Evolutionary conservation across 441 rosid genomes (phyloP).

Genomic region (Gossypium laxum): DNA sequence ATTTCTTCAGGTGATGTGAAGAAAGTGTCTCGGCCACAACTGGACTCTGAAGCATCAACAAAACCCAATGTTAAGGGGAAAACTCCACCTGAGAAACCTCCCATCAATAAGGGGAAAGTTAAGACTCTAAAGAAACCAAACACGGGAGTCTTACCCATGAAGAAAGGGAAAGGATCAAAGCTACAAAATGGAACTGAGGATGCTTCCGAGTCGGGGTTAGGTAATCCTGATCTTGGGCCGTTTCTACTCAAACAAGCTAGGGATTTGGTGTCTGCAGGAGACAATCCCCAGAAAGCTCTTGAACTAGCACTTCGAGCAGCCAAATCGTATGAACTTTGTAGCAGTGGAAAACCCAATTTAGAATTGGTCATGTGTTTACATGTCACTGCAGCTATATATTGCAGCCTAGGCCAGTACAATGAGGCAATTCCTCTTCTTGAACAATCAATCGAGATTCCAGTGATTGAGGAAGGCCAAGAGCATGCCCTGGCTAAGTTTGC

Average conservation of each 20-base stretch:
- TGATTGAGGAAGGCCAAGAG: conserved; percentile 44
- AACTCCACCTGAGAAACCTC: conserved; percentile 29
- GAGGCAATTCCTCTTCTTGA: conserved; percentile 56
- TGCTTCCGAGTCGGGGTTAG: conserved; percentile 23
- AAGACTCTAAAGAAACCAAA: conserved; percentile 38
- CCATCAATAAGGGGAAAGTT: conserved; percentile 25
- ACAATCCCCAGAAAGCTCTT: conserved; percentile 47
- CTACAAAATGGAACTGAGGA: conserved; percentile 26
- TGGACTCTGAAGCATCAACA: conserved; percentile 23
- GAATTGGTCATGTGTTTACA: conserved; percentile 61
- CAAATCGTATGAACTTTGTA: conserved; percentile 42
- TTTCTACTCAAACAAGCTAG: conserved; percentile 53
- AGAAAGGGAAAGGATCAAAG: conserved; percentile 16
- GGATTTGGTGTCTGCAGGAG: conserved; percentile 51
- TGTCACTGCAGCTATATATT: conserved; percentile 48
- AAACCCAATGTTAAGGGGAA: conserved; percentile 26
- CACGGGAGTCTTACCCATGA: conserved; percentile 24
- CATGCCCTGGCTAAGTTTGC: conserved; percentile 57
- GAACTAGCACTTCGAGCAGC: conserved; percentile 53
- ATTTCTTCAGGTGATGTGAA: conserved; percentile 31
- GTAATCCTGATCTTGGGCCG: conserved; percentile 48
- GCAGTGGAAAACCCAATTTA: conserved; percentile 39
- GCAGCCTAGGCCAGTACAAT: conserved; percentile 43
- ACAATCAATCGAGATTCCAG: conserved; percentile 42
- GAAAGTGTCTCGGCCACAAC: conserved; percentile 22